Evolutionary conservation across 352 stramenopile genomes (phyloP).

Genomic region (Globisporangium paroecandrum): DNA sequence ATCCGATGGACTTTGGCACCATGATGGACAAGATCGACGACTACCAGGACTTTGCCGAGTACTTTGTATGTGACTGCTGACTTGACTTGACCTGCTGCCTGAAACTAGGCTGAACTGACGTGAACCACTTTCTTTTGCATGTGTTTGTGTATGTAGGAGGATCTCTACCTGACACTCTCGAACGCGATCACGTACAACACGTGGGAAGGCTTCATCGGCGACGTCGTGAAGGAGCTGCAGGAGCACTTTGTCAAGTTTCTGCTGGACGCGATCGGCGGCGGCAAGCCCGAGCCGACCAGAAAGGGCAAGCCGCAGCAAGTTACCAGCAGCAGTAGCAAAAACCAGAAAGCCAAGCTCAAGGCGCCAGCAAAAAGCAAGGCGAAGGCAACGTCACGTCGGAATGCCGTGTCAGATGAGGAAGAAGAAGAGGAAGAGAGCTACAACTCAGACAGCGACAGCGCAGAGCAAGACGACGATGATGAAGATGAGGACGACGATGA

Average conservation of each 20-base stretch:
- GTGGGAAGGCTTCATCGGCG: slow-evolving; percentile 56
- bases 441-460: slow-evolving; percentile 46
- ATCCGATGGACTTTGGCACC: slow-evolving; percentile 94
- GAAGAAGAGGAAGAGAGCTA: slow-evolving; percentile 51
- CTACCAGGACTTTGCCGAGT: slow-evolving; percentile 68
- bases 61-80: slow-evolving; percentile 51
- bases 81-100: neutral
- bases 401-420: slow-evolving; percentile 39
- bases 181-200: slow-evolving; percentile 83
- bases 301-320: slow-evolving; percentile 6
- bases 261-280: slow-evolving; percentile 45
- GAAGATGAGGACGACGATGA: slow-evolving; percentile 25
- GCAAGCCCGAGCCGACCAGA: slow-evolving; percentile 21
- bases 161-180: slow-evolving; percentile 70
- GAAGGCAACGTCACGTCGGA: neutral
- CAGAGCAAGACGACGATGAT: slow-evolving; percentile 38
- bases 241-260: slow-evolving; percentile 76
- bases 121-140: slow-evolving; percentile 11
- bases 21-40: slow-evolving; percentile 84
- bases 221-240: slow-evolving; percentile 60
- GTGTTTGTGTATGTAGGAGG: slow-evolving; percentile 31
- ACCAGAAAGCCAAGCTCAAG: slow-evolving; percentile 25
- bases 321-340: slow-evolving; percentile 10
- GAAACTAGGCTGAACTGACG: neutral
- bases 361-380: slow-evolving; percentile 8